Conservation (phyloP, 352 stramenopile genomes). For the Phytophthora colocasiae region DNA sequence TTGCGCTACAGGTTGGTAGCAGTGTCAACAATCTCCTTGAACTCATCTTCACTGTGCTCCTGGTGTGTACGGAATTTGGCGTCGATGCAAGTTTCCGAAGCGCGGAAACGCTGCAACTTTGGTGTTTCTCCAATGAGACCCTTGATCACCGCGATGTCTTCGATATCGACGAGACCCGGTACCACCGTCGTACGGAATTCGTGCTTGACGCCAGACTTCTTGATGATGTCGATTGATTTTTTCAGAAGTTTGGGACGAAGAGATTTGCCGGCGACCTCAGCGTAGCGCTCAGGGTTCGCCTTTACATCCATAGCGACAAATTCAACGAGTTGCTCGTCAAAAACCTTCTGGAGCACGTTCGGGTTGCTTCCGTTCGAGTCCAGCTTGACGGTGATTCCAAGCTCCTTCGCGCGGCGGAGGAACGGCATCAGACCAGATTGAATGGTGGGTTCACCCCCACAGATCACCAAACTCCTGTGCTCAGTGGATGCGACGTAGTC, state of each 20-base stretch:
- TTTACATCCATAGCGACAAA: conserved; percentile 45
- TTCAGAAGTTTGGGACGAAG: conserved; percentile 36
- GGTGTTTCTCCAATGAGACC: conserved; percentile 23
- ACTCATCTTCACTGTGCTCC: conserved; percentile 39
- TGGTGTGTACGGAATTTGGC: conserved; percentile 29
- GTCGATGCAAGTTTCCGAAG: conserved; percentile 36
- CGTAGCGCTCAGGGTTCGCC: conserved; percentile 34
- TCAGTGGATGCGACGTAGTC: conserved; percentile 40
- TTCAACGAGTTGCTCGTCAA: conserved; percentile 35
- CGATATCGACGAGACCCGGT: conserved; percentile 37
- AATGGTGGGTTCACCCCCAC: conserved; percentile 39
- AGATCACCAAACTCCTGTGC: conserved; percentile 38
- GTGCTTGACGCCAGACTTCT: conserved; percentile 37
- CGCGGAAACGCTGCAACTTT: conserved; percentile 37
- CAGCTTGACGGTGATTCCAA: conserved; percentile 36
- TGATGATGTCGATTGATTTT: conserved; percentile 39
- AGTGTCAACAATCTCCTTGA: conserved; percentile 27
- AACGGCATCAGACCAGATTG: conserved; percentile 38
- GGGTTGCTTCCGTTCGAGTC: conserved; percentile 46
- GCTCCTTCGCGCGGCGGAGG: conserved; percentile 33
- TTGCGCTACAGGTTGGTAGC: conserved; percentile 20
- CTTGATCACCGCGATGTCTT: conserved; percentile 40
- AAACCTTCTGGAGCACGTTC: conserved; percentile 36
- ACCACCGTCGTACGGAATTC: conserved; percentile 43
- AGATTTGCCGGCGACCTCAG: conserved; percentile 32